These are phyloP conservation scores for Cadophora gregata DNA, from an alignment of 2,329 filamentous ascomycete species.

Conservation along the genomic window DNA sequence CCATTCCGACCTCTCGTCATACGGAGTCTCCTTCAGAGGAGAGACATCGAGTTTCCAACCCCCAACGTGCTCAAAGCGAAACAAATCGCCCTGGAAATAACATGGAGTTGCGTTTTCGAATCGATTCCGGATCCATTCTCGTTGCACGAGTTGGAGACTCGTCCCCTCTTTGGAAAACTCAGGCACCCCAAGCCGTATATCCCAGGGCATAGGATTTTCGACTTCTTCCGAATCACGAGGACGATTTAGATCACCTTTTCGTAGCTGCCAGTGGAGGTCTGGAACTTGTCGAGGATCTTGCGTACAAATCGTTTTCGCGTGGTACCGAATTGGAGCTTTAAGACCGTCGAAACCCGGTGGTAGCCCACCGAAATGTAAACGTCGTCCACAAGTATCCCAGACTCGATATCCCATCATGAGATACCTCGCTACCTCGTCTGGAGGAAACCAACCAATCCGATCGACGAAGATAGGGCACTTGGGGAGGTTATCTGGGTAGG, in stretches of 20 bases:
- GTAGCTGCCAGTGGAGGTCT: conserved; percentile 2
- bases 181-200: not conserved
- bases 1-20: not conserved
- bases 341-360: not conserved
- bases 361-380: not conserved
- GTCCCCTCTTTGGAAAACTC: not conserved
- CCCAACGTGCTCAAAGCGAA: not conserved
- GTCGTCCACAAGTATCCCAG: not conserved
- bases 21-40: not conserved
- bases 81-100: not conserved
- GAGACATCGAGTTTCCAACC: not conserved
- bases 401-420: conserved; percentile 13
- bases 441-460: not conserved
- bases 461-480: conserved; percentile 2
- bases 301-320: not conserved
- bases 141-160: not conserved
- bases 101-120: not conserved
- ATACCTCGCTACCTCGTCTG: conserved; percentile 5
- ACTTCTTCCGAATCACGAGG: not conserved
- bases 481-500: not conserved
- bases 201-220: conserved; percentile 5
- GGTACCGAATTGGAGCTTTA: not conserved
- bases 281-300: conserved; percentile 4
- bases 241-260: not conserved
- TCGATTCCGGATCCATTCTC: conserved; percentile 4